Percentiles rank a stretch among this genome's conserved stretches.
These are phyloP conservation scores for Fraxinus greggii DNA, from an alignment of 305 asterid genomes.

Conservation along the genomic window DNA sequence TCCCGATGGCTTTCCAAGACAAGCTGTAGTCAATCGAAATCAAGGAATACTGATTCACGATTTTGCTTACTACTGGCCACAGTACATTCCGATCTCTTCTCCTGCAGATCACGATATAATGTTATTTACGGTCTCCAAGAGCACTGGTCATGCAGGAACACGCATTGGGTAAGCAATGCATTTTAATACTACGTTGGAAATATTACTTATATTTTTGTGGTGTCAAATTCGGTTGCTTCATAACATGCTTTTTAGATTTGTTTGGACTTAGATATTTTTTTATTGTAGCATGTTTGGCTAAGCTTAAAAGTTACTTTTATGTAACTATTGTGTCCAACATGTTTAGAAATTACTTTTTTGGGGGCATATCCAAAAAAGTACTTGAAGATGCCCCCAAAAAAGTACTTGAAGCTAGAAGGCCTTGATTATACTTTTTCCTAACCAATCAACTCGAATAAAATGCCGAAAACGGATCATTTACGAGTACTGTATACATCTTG, in stretches of 20 bases:
- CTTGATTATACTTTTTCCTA: not conserved
- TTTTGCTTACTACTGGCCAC: conserved; percentile 97
- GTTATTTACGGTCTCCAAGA: conserved; percentile 89
- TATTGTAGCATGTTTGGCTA: not conserved
- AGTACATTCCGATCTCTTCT: conserved; percentile 62
- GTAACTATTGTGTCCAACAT: not conserved
- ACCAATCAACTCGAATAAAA: not conserved
- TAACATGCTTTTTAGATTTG: not conserved
- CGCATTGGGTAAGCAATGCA: conserved; percentile 68
- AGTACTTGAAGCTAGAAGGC: not conserved
- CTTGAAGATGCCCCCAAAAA: too few relatives aligned
- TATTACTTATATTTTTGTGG: not conserved
- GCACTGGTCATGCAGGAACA: conserved; percentile 89
- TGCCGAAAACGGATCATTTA: not conserved
- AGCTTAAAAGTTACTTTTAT: not conserved
- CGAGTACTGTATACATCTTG: not conserved
- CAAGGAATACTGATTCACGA: conserved; percentile 66
- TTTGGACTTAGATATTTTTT: not conserved
- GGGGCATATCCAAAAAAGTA: not conserved
- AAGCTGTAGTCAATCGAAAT: conserved; percentile 56
- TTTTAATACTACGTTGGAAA: not conserved
- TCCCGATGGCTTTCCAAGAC: conserved; percentile 80
- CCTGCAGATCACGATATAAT: conserved; percentile 78
- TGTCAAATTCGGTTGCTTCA: not conserved
- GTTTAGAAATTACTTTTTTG: not conserved